These are phyloP conservation scores for Xylaria sp. DNA, from an alignment of 2,329 filamentous ascomycete species.

Conservation along the genomic window DNA sequence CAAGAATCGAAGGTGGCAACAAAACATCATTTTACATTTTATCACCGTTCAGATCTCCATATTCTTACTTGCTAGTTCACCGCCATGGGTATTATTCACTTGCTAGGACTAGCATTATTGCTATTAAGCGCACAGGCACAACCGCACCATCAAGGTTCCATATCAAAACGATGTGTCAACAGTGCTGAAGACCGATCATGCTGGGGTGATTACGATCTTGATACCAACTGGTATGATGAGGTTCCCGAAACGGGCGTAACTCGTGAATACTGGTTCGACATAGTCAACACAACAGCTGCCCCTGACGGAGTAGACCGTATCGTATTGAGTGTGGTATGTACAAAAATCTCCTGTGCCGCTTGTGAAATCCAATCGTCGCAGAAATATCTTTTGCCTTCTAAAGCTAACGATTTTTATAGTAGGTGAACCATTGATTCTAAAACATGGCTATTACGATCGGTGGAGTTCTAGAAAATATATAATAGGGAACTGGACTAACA, in stretches of 20 bases:
- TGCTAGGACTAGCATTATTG: background rate
- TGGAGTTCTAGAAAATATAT: too few species aligned
- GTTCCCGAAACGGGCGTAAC: slow-evolving; percentile 27
- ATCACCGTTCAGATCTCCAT: too few species aligned
- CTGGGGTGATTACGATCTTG: slow-evolving; percentile 27
- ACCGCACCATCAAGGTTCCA: background rate
- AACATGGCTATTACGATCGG: too few species aligned
- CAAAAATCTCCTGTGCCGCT: too few species aligned
- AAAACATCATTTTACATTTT: background rate
- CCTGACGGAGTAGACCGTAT: slow-evolving; percentile 48
- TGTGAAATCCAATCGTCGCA: too few species aligned
- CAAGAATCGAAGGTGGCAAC: too few species aligned
- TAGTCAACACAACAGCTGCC: slow-evolving; percentile 41
- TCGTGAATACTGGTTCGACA: slow-evolving; percentile 44
- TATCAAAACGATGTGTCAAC: slow-evolving; percentile 15
- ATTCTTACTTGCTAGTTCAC: too few species aligned
- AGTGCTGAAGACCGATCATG: slow-evolving; percentile 16
- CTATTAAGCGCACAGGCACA: background rate
- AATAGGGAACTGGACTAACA: too few species aligned
- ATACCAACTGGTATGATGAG: slow-evolving; percentile 23
- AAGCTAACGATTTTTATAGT: too few species aligned
- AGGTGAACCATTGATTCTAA: too few species aligned
- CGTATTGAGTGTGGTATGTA: slow-evolving; percentile 49
- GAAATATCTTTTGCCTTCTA: too few species aligned
- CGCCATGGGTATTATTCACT: background rate